phyloP scores from a whole-genome alignment of 768 basidiomycete genomes.

The Imleria badia region DNA sequence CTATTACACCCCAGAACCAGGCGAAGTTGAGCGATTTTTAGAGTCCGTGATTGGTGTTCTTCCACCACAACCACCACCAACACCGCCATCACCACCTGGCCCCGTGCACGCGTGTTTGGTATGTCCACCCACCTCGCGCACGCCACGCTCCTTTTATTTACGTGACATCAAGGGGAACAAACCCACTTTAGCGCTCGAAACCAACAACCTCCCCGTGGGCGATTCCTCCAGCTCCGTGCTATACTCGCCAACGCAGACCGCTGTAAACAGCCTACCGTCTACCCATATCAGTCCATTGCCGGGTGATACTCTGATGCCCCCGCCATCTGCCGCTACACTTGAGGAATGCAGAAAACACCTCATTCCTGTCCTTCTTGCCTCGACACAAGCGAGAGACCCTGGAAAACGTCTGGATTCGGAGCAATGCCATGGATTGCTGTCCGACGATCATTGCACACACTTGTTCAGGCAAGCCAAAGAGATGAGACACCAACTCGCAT shows the following conservation, averaged over 20 bases:
- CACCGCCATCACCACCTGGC: background rate
- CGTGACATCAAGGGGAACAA: slow-evolving; percentile 6
- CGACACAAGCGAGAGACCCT: slow-evolving; percentile 16
- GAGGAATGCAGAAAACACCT: slow-evolving; percentile 29
- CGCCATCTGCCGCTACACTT: slow-evolving; percentile 12
- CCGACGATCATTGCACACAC: slow-evolving; percentile 25
- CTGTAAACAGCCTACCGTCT: slow-evolving; percentile 9
- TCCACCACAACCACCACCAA: background rate
- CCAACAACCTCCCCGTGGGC: slow-evolving; percentile 9
- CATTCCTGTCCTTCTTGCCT: slow-evolving; percentile 23
- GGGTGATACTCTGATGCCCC: slow-evolving; percentile 4
- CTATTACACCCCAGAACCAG: slow-evolving; percentile 20
- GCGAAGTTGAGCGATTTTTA: slow-evolving; percentile 27
- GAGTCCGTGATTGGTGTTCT: slow-evolving; percentile 24
- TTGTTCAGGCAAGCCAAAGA: slow-evolving; percentile 25
- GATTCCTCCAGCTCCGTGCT: background rate
- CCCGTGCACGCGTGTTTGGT: slow-evolving; percentile 18
- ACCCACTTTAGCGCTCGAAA: slow-evolving; percentile 15
- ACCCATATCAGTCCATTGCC: background rate
- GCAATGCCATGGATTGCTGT: slow-evolving; percentile 25
- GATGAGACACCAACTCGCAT: slow-evolving; percentile 24
- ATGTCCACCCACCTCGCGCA: slow-evolving; percentile 10
- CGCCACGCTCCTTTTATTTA: slow-evolving; percentile 6
- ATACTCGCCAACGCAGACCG: slow-evolving; percentile 13
- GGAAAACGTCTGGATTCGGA: slow-evolving; percentile 11